Evolutionary conservation across 345 rosid species (phyloP).

Genomic region (Chamaenerion angustifolium): DNA sequence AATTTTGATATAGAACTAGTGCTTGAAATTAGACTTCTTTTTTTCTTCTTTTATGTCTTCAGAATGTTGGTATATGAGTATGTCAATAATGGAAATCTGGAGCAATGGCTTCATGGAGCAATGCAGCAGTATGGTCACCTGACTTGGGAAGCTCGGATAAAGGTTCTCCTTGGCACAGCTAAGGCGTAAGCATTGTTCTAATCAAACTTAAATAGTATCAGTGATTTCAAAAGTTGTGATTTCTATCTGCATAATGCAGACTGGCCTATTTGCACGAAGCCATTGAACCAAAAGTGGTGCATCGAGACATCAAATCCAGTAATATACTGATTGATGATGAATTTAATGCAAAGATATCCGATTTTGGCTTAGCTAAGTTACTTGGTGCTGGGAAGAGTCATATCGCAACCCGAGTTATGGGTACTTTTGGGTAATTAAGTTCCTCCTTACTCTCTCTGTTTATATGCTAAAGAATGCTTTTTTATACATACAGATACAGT

Average conservation of each 20-base stretch:
- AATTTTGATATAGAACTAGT: no score
- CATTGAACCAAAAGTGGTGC: conserved; percentile 41
- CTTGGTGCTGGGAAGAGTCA: conserved; percentile 39
- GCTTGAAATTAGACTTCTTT: background rate
- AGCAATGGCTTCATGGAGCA: conserved; percentile 48
- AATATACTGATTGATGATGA: conserved; percentile 37
- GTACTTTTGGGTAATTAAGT: conserved; percentile 32
- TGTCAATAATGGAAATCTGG: conserved; percentile 35
- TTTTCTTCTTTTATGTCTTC: conserved; percentile 1
- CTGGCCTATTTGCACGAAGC: conserved; percentile 42
- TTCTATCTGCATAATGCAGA: conserved; percentile 14
- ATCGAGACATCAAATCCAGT: conserved; percentile 36
- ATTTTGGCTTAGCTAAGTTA: conserved; percentile 39
- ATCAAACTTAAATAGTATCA: background rate
- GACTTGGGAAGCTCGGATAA: conserved; percentile 41
- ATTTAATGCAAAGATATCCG: conserved; percentile 36
- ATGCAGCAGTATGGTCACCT: conserved; percentile 37
- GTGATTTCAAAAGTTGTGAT: background rate
- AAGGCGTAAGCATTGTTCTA: conserved; percentile 24
- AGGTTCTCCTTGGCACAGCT: conserved; percentile 38
- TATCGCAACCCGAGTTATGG: conserved; percentile 40
- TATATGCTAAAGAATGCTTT: no score
- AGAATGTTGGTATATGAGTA: conserved; percentile 34
- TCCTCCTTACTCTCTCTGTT: no score
- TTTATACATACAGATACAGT: no score